These are phyloP conservation scores for Ophiosphaerella herpotricha DNA, from an alignment of 2,329 filamentous ascomycete genomes.

Conservation along the genomic window DNA sequence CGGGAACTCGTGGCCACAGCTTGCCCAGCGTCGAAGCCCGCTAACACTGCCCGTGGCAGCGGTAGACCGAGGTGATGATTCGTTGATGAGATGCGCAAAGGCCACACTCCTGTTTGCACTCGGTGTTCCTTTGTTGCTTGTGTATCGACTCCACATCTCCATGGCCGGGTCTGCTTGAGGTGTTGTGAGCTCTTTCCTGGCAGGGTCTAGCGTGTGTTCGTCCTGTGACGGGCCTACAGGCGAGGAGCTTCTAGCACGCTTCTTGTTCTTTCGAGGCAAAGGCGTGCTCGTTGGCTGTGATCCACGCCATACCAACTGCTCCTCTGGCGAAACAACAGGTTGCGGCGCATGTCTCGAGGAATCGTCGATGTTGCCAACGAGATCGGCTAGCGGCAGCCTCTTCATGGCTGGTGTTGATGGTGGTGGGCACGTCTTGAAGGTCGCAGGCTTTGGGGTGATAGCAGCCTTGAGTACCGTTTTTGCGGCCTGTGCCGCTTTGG, in stretches of 20 bases:
- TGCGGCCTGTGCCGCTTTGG: constrained; percentile 22
- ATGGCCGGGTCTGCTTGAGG: constrained; percentile 54
- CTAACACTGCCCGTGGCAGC: constrained; percentile 52
- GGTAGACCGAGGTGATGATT: constrained; percentile 52
- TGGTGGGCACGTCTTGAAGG: constrained; percentile 39
- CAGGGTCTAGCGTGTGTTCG: constrained; percentile 35
- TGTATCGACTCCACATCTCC: constrained; percentile 55
- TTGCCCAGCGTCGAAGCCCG: constrained; percentile 56
- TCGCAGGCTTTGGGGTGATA: constrained; percentile 33
- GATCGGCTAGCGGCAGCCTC: constrained; percentile 62
- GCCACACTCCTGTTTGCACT: constrained; percentile 44
- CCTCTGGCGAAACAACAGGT: constrained; percentile 61
- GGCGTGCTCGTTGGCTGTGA: constrained; percentile 52
- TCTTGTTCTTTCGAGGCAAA: constrained; percentile 48
- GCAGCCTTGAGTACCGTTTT: constrained; percentile 20
- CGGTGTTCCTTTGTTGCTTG: constrained; percentile 45
- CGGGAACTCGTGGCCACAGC: constrained; percentile 56
- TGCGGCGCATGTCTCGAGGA: constrained; percentile 54
- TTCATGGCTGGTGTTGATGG: constrained; percentile 65
- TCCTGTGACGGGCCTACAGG: constrained; percentile 48
- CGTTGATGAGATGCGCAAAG: constrained; percentile 51
- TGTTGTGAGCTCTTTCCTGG: constrained; percentile 42
- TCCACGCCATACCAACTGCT: constrained; percentile 64
- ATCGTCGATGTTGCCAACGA: constrained; percentile 66
- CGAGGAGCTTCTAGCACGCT: constrained; percentile 54